Base-by-base conservation (phyloP, 1,284 basidiomycete species). In the Irpex sp. region DNA sequence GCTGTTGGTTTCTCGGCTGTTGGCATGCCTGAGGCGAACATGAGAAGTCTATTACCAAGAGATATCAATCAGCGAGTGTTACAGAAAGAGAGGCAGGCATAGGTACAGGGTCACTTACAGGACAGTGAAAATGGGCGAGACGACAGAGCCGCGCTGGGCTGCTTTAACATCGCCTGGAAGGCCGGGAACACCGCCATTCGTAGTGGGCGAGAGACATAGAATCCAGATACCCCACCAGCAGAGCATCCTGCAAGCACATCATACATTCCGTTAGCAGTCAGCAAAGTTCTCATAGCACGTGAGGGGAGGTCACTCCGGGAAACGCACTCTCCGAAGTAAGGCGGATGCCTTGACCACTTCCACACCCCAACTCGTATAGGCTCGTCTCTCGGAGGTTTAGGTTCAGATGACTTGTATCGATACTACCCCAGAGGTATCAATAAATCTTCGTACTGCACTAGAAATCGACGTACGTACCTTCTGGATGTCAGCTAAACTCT, bases 211-310 rank as follows among this genome's bases (percentile, higher is more conserved):
- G 17, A 89, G 75, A 62, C 82, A 84, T 1, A 90, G 74, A 19
- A 83, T 80, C 85, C 87, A 91, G 21, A 91, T 82, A 1, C 88
- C 88, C 87, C 88, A 90, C 83, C 88, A 89, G 66, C 88, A 85
- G 54, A 87, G 71, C 64, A 91, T 90, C 71, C 85, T 86, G 63
- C 1, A n/a, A 58, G 11, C 8, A 5, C 21, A 49, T 4, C n/a
- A n/a, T n/a, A n/a, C n/a, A n/a, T n/a, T n/a, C n/a, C n/a, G n/a
- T n/a, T n/a, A n/a, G n/a, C n/a, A n/a, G n/a, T n/a, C 58, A 34
- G 59, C 63, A 56, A 38, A 65, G 47, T 17, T 79, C n/a, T n/a
- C n/a, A n/a, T n/a, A n/a, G n/a, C n/a, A n/a, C n/a, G n/a, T n/a
- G n/a, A n/a, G n/a, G n/a, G n/a, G n/a, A n/a, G n/a, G n/a, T n/a